Conservation (phyloP, 2,329 filamentous ascomycete species). For the Fusarium sororula region DNA sequence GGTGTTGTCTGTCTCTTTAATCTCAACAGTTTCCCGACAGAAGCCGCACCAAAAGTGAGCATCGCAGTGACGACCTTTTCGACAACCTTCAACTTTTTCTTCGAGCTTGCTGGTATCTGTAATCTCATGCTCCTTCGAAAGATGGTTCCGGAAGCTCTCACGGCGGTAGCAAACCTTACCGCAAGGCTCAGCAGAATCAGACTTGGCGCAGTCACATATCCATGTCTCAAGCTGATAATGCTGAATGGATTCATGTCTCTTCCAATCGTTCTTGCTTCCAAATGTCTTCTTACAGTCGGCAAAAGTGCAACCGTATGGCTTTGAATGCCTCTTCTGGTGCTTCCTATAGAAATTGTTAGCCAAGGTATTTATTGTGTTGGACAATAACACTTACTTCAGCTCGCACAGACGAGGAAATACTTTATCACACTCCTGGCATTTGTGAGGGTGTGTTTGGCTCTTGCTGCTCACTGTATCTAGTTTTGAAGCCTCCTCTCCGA, state of each 20-base stretch:
- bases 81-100: conserved; percentile 60
- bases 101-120: conserved; percentile 48
- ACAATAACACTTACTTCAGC: conserved; percentile 58
- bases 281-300: conserved; percentile 75
- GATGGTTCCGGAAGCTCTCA: conserved; percentile 69
- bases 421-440: conserved; percentile 57
- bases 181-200: conserved; percentile 54
- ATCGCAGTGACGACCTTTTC: conserved; percentile 72
- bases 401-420: conserved; percentile 62
- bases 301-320: conserved; percentile 85
- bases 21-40: conserved; percentile 67
- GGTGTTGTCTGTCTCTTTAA: conserved; percentile 56
- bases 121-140: conserved; percentile 60
- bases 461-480: conserved; percentile 20
- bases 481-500: conserved; percentile 8
- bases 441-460: conserved; percentile 19
- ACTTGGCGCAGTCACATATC: conserved; percentile 65
- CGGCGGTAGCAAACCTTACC: conserved; percentile 66
- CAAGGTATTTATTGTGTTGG: neutral
- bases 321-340: conserved; percentile 82
- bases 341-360: conserved; percentile 66
- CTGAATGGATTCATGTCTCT: conserved; percentile 85
- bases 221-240: conserved; percentile 78
- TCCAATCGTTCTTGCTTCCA: conserved; percentile 96
- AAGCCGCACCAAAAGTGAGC: conserved; percentile 89